Conservation (phyloP, 441 rosid genomes). For the Pelargonium cotyledonis region DNA sequence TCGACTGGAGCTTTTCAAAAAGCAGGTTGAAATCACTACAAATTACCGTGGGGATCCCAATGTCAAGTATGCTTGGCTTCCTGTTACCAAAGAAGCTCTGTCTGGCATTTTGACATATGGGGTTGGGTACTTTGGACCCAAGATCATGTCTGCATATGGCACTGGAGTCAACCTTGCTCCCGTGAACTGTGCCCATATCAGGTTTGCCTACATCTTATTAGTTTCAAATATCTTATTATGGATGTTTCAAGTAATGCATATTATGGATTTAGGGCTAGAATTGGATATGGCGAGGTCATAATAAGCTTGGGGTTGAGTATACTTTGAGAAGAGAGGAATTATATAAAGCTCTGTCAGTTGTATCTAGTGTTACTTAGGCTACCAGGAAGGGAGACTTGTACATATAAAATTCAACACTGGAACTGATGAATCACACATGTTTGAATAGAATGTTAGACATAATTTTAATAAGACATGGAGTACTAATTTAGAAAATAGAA, state of each 20-base stretch:
- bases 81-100: neutral
- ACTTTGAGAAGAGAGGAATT: neutral
- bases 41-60: neutral
- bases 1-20: neutral
- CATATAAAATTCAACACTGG: too few relatives aligned
- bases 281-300: neutral
- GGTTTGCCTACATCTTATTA: neutral
- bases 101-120: neutral
- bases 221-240: neutral
- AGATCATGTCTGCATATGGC: neutral
- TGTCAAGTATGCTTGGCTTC: constrained; percentile 3
- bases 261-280: neutral
- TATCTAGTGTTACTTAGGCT: neutral
- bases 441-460: too few relatives aligned
- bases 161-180: neutral
- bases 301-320: neutral
- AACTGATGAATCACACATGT: too few relatives aligned
- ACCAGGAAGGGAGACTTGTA: neutral
- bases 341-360: neutral
- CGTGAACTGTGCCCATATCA: neutral
- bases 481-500: too few relatives aligned
- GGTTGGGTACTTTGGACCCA: neutral
- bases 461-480: too few relatives aligned
- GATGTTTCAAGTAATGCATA: neutral
- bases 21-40: neutral